phyloP scores from a whole-genome alignment of 1,139 yeast species.

The Pichia kudriavzevii region DNA sequence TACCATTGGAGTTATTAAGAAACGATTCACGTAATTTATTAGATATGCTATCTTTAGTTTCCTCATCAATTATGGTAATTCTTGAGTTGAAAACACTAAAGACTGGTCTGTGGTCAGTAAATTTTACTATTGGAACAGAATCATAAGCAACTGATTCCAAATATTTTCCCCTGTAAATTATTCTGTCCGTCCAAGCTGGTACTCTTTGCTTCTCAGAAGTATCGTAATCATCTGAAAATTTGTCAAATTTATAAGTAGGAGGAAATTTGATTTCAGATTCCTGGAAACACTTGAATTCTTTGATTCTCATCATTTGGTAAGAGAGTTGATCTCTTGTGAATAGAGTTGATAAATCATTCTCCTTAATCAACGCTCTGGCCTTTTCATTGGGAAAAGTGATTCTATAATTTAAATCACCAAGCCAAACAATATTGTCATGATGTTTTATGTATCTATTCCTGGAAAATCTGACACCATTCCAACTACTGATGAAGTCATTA shows the following conservation, averaged over 20 bases:
- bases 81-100: constrained; percentile 63
- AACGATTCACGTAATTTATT: constrained; percentile 46
- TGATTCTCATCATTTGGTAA: constrained; percentile 62
- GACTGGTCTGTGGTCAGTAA: constrained; percentile 92
- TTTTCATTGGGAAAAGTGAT: constrained; percentile 61
- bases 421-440: constrained; percentile 84
- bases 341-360: constrained; percentile 45
- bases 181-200: constrained; percentile 97
- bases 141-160: constrained; percentile 54
- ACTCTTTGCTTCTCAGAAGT: constrained; percentile 85
- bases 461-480: constrained; percentile 48
- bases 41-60: constrained; percentile 41
- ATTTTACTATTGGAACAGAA: constrained; percentile 44
- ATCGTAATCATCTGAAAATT: constrained; percentile 70
- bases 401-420: constrained; percentile 91
- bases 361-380: constrained; percentile 50
- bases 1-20: constrained; percentile 27
- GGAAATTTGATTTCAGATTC: constrained; percentile 71
- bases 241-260: constrained; percentile 92
- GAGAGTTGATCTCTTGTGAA: constrained; percentile 71
- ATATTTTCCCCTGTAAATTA: constrained; percentile 52
- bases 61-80: constrained; percentile 59
- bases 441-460: constrained; percentile 48
- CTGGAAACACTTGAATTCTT: constrained; percentile 40
- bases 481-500: constrained; percentile 66